Percentiles rank a stretch among this genome's conserved stretches.
Evolutionary conservation across 495 filamentous ascomycete genomes (phyloP).

Genomic region (Neurospora sp.): DNA sequence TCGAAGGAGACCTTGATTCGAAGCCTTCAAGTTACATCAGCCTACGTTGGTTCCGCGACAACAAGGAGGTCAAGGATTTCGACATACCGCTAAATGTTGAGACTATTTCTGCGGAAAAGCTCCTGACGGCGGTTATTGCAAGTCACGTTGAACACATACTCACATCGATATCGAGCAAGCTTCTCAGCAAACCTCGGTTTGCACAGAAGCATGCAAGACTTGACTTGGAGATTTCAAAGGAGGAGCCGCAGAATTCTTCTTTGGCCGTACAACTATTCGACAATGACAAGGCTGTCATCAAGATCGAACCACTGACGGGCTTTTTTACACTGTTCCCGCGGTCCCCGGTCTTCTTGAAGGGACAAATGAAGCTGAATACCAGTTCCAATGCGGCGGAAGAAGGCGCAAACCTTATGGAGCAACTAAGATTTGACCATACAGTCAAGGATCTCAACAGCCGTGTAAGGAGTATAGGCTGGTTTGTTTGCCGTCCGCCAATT

Average conservation of each 20-base stretch:
- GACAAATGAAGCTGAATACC: conserved; percentile 44
- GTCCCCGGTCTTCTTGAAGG: conserved; percentile 24
- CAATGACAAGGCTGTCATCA: conserved; percentile 45
- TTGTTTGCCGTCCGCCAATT: conserved; percentile 40
- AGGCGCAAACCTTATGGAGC: conserved; percentile 40
- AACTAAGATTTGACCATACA: conserved; percentile 46
- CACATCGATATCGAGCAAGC: conserved; percentile 43
- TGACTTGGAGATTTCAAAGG: conserved; percentile 40
- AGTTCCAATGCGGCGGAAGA: conserved; percentile 44
- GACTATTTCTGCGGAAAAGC: conserved; percentile 57
- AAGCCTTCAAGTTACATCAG: conserved; percentile 41
- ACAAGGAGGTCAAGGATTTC: conserved; percentile 56
- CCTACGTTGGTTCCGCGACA: conserved; percentile 78
- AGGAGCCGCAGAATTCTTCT: conserved; percentile 52
- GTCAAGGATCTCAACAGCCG: conserved; percentile 54
- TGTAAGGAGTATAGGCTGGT: conserved; percentile 53
- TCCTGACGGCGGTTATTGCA: conserved; percentile 65
- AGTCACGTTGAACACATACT: conserved; percentile 62
- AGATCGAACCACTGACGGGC: conserved; percentile 59
- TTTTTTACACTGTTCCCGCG: conserved; percentile 42
- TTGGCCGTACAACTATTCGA: conserved; percentile 59
- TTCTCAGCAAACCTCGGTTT: conserved; percentile 50
- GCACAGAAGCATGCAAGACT: conserved; percentile 44
- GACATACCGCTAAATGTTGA: conserved; percentile 54
- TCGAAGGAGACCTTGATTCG: conserved; percentile 20